These are phyloP conservation scores for Pinguiococcus pyrenoidosus DNA, from an alignment of 108 stramenopile genomes.

Conservation along the genomic window DNA sequence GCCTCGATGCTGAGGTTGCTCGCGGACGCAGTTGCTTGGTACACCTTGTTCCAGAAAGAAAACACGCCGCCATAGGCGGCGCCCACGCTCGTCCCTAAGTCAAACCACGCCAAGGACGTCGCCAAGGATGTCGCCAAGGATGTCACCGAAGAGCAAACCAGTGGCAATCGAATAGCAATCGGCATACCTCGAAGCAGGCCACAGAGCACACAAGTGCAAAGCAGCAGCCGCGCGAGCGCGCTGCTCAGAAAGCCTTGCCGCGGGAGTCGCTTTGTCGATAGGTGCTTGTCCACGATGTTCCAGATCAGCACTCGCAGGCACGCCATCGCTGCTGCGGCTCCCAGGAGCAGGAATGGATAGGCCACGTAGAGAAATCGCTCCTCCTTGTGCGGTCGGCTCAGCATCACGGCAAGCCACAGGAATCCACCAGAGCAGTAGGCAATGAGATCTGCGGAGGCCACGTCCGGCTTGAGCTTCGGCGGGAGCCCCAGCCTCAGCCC, in stretches of 20 bases:
- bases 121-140: too few species aligned
- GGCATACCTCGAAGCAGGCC: not conserved
- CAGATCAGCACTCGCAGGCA: constrained; percentile 3
- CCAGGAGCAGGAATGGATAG: constrained; percentile 50
- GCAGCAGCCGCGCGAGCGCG: not conserved
- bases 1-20: too few species aligned
- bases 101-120: too few species aligned
- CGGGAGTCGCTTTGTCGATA: not conserved
- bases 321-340: constrained; percentile 24
- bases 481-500: not conserved
- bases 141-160: not conserved
- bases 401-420: constrained; percentile 63
- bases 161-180: constrained; percentile 1
- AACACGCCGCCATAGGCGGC: too few species aligned
- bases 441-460: not conserved
- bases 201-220: constrained; percentile 1
- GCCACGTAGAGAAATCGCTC: constrained; percentile 82
- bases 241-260: constrained; percentile 1
- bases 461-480: not conserved
- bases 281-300: not conserved
- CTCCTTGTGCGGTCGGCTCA: constrained; percentile 85
- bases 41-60: too few species aligned
- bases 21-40: too few species aligned
- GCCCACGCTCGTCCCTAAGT: too few species aligned
- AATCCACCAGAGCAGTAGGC: constrained; percentile 43